Conservation (phyloP, 805 yeast species). For the Komagataella kurtzmanii region DNA sequence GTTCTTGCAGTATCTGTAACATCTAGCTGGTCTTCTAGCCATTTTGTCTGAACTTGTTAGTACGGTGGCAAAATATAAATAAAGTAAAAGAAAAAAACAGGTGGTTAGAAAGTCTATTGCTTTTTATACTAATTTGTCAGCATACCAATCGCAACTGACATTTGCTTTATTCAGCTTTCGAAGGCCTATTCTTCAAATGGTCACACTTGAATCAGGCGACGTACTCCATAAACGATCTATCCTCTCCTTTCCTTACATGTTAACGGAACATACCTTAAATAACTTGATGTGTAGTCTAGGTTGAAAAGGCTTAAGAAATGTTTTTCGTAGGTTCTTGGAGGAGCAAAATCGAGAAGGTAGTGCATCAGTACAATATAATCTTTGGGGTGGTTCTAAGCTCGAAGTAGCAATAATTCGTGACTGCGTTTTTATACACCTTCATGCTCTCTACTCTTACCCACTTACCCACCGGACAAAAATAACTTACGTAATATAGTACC, state of each 20-base stretch:
- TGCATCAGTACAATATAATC: neutral
- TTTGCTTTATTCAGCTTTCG: neutral
- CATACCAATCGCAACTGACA: neutral
- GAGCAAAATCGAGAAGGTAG: neutral
- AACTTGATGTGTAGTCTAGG: neutral
- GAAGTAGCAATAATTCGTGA: neutral
- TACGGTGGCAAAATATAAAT: neutral
- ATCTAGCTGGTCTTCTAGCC: conserved; percentile 99
- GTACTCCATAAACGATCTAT: neutral
- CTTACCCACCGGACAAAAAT: neutral
- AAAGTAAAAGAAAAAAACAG: neutral
- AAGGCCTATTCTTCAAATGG: neutral
- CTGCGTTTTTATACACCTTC: neutral
- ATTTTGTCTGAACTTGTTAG: conserved; percentile 38
- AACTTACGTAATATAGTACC: neutral
- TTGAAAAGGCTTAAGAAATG: neutral
- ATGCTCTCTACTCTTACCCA: neutral
- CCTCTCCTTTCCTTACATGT: neutral
- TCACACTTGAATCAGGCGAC: neutral
- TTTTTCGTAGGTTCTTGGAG: neutral
- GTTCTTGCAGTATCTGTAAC: conserved; percentile 99
- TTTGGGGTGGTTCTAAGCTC: neutral
- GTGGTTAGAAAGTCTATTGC: neutral
- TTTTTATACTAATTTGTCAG: neutral
- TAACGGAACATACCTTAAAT: neutral